Evolutionary conservation across 225 moss, liverwort and hornwort genomes (phyloP), one percentile per base, ranked within the genome.

Genomic region (Bryum argenteum): DNA sequence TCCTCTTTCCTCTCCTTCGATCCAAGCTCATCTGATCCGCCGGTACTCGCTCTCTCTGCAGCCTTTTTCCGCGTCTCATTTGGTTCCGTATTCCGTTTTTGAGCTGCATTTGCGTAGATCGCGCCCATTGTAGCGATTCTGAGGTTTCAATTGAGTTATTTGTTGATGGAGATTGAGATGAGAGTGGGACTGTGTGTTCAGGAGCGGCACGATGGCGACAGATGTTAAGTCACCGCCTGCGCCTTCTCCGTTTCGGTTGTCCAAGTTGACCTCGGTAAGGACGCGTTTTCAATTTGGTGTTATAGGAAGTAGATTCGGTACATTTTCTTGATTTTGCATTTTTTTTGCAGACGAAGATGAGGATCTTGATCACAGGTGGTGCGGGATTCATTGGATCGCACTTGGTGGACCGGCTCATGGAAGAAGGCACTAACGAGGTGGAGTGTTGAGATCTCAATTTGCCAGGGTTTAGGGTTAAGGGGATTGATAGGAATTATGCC

Each of bases 381-480:
- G 97, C 97, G 48, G 97, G 97, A 52, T 98, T 98, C 52, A 98
- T 98, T 58, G 94, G 97, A 52, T 98, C 97, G 3, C 97, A 98
- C 81, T 81, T 98, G 79, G 97, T 98, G 37, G 97, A 98, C 78
- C 86, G 82, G 24, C 87, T 94, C 45, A 94, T 98, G 97, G 85
- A 92, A 81, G 81, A 84, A 74, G 94, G 94, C 78, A 85, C 84
- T 12, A 98, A 92, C 55, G 94, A 98, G 83, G 94, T 94, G 59
- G 44, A 14, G 11, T 16, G 51, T 68, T 52, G 43, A 44, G 43
- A 44, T 38, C 24, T 73, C 1, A 18, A 67, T 21, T 17, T 4
- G 19, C 1, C 18, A 22, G 59, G 68, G 68, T 61, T 54, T 69
- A 53, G 54, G 68, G 61, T 68, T 69, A 43, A 69, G 54, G 61